These are phyloP conservation scores for Volvox africanus DNA, from an alignment of 139 green algal genomes.

Conservation along the genomic window DNA sequence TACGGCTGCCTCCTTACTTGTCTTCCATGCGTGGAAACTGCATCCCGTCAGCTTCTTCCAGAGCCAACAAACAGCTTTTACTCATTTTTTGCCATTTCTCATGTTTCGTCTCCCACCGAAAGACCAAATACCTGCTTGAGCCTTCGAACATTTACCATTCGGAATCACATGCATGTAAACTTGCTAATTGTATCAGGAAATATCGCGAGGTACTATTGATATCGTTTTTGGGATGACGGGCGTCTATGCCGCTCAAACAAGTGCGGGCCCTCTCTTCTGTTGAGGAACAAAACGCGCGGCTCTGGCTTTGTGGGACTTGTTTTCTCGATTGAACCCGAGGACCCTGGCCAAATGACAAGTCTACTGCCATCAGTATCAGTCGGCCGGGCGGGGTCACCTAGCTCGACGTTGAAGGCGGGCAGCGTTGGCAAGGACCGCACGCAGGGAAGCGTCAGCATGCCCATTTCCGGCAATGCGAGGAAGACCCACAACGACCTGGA, in stretches of 20 bases:
- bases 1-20: too few relatives aligned
- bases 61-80: too few relatives aligned
- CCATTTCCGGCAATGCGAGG: neutral
- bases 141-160: neutral
- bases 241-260: neutral
- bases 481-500: slow-evolving; percentile 38
- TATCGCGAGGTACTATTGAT: neutral
- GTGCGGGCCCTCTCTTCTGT: neutral
- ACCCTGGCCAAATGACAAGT: slow-evolving; percentile 2
- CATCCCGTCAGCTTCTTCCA: too few relatives aligned
- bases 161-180: neutral
- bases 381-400: slow-evolving; percentile 7
- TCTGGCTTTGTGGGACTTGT: neutral
- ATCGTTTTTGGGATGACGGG: neutral
- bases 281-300: neutral
- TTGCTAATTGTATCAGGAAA: neutral
- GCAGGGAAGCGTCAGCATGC: slow-evolving; percentile 28
- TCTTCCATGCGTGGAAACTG: too few relatives aligned
- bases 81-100: too few relatives aligned
- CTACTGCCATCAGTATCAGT: slow-evolving; percentile 9
- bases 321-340: neutral
- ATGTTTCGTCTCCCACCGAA: too few relatives aligned
- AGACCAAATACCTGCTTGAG: too few relatives aligned
- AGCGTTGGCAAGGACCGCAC: slow-evolving; percentile 27
- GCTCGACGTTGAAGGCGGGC: neutral